Evolutionary conservation across 2,329 filamentous ascomycete species (phyloP).

Genomic region (Sphaerulina vaccinii): DNA sequence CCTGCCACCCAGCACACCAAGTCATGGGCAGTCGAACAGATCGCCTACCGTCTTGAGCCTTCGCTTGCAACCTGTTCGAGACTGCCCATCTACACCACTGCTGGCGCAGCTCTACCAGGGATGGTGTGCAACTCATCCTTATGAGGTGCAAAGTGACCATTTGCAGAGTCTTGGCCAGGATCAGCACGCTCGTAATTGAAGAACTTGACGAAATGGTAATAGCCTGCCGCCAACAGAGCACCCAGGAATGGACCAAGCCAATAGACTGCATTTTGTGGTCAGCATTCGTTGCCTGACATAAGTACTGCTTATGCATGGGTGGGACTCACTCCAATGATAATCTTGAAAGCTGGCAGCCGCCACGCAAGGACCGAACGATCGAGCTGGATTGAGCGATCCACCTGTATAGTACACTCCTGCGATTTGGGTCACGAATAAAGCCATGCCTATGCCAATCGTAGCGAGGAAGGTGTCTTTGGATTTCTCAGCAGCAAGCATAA

Average conservation of each 20-base stretch:
- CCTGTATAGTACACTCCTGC: constrained; percentile 36
- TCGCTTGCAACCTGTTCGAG: too few relatives aligned
- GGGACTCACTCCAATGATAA: constrained; percentile 33
- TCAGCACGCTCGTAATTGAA: constrained; percentile 37
- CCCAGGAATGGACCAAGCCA: constrained; percentile 34
- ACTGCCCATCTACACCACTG: not conserved
- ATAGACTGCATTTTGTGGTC: too few relatives aligned
- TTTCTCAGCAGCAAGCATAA: constrained; percentile 41
- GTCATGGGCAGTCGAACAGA: too few relatives aligned
- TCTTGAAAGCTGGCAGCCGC: constrained; percentile 30
- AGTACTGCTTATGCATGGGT: not conserved
- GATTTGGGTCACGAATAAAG: constrained; percentile 29
- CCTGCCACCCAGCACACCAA: too few relatives aligned
- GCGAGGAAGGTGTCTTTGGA: constrained; percentile 36
- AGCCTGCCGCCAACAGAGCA: constrained; percentile 32
- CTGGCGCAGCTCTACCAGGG: not conserved
- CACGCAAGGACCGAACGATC: constrained; percentile 37
- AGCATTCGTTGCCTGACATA: too few relatives aligned
- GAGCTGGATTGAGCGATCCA: constrained; percentile 36
- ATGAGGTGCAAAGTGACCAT: constrained; percentile 12
- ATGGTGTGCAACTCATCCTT: not conserved
- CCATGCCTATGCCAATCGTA: constrained; percentile 31
- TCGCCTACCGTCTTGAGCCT: too few relatives aligned
- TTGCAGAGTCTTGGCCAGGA: constrained; percentile 23
- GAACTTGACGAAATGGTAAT: constrained; percentile 36